Evolutionary conservation across 208 protist genomes (phyloP), one percentile per base, ranked within the genome.

Genomic region (Trypanosoma avium): DNA sequence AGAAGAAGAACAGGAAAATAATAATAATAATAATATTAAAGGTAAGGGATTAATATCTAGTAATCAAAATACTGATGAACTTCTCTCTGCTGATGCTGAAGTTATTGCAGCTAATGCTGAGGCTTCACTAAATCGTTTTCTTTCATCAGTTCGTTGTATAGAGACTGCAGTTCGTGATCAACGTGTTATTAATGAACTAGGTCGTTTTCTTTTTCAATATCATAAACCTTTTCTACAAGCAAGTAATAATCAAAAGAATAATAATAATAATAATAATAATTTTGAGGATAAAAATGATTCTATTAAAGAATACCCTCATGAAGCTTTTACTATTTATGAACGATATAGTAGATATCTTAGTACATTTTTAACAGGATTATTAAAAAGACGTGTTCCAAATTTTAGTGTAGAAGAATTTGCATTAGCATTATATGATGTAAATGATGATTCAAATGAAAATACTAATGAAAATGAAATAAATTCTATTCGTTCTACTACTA

Each of bases 321-420:
- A 88, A 33, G 85, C 92, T 40, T 88, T 81, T 73, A 42, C 35
- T 8, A 78, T 84, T 15, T 95, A 90, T 70, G 70, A 84, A 42
- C 64, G 75, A 48, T 95, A 88, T 48, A 75, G 76, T 22, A 50
- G 53, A 15, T 65, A 60, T 52, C 69, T 87, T 0, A 83, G 81
- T n/a, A 64, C 70, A 7, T 67, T 86, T 27, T 50, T 95, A 36
- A 54, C 84, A 26, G 54, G 61, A n/a, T n/a, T 82, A 29, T 71
- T 95, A 8, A 52, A 62, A 5, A 22, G 47, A 30, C 68, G 75
- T 32, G 86, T 95, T 0, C 43, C 56, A 2, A 76, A 64, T 35
- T 93, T 95, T 48, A 81, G 86, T 59, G 84, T 90, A 68, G 71
- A 73, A 6, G 84, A 93, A 50, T 95, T 93, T 70, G 76, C 89